phyloP scores from a whole-genome alignment of 2,329 filamentous ascomycete species.

The Exserohilum rostratum region DNA sequence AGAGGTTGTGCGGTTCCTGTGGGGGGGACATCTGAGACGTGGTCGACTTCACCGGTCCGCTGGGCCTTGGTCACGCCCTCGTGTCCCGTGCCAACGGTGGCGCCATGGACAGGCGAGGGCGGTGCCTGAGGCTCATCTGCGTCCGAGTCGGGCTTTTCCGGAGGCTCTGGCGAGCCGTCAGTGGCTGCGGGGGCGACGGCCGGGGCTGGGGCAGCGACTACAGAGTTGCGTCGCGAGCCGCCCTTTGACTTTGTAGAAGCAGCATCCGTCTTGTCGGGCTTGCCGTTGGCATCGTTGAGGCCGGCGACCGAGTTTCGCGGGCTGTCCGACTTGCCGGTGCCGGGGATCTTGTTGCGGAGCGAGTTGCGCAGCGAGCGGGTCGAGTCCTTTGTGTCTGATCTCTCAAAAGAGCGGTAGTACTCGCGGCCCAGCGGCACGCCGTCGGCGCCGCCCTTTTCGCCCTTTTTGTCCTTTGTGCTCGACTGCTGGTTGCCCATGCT shows the following conservation, averaged over 20 bases:
- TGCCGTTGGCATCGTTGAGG: conserved; percentile 57
- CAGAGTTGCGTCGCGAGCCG: conserved; percentile 45
- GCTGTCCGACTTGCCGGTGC: conserved; percentile 74
- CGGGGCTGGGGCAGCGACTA: conserved; percentile 45
- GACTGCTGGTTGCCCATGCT: conserved; percentile 80
- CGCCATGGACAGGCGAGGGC: conserved; percentile 85
- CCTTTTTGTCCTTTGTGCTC: conserved; percentile 58
- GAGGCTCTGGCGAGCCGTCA: conserved; percentile 20
- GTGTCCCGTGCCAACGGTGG: conserved; percentile 73
- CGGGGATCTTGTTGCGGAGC: conserved; percentile 88
- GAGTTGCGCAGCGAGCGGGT: conserved; percentile 81
- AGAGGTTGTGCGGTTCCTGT: conserved; percentile 64
- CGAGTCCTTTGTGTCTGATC: conserved; percentile 92
- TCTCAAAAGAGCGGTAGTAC: conserved; percentile 84
- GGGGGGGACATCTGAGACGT: conserved; percentile 89
- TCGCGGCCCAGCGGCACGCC: conserved; percentile 71
- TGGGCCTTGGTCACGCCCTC: conserved; percentile 82
- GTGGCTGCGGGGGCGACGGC: conserved; percentile 36
- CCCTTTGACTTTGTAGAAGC: conserved; percentile 71
- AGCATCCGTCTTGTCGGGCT: conserved; percentile 73
- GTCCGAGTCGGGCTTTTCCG: conserved; percentile 43
- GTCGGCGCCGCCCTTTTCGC: conserved; percentile 53
- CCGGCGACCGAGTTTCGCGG: conserved; percentile 73
- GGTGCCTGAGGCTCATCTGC: conserved; percentile 59
- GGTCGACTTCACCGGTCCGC: conserved; percentile 87